phyloP scores from a whole-genome alignment of 176 grass and related monocot genomes.

The Lolium rigidum region DNA sequence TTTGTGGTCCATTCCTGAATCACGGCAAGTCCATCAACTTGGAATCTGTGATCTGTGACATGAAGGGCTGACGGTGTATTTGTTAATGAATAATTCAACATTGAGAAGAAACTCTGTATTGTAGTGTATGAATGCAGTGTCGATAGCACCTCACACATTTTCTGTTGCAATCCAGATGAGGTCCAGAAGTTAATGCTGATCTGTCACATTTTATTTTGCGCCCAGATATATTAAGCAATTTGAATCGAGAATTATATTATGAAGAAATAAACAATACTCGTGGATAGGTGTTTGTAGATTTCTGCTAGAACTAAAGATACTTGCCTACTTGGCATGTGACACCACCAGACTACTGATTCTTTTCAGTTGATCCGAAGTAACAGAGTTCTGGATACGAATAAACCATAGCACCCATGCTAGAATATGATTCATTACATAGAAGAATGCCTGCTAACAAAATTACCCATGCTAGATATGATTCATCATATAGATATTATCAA shows the following conservation, averaged over 20 bases:
- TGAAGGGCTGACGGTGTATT: background rate
- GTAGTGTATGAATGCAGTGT: background rate
- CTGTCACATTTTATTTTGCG: conserved; percentile 7
- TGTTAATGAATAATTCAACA: background rate
- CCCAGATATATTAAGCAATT: background rate
- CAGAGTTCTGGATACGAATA: background rate
- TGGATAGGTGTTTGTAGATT: background rate
- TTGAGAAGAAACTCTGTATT: background rate
- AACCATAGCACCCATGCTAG: background rate
- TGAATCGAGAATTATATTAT: conserved; percentile 14
- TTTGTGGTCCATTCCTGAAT: background rate
- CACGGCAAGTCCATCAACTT: background rate
- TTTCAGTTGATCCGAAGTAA: background rate
- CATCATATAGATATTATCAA: background rate
- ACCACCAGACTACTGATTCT: background rate
- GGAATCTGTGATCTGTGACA: conserved; percentile 5
- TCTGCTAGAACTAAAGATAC: background rate
- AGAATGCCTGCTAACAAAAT: background rate
- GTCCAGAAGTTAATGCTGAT: background rate
- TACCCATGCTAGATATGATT: conserved; percentile 22
- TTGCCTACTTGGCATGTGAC: background rate
- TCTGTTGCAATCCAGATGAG: background rate
- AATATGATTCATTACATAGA: conserved; percentile 19
- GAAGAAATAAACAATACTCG: background rate
- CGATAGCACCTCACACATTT: background rate